Evolutionary conservation across 2,329 filamentous ascomycete species (phyloP).

Genomic region (Dothistroma pini): DNA sequence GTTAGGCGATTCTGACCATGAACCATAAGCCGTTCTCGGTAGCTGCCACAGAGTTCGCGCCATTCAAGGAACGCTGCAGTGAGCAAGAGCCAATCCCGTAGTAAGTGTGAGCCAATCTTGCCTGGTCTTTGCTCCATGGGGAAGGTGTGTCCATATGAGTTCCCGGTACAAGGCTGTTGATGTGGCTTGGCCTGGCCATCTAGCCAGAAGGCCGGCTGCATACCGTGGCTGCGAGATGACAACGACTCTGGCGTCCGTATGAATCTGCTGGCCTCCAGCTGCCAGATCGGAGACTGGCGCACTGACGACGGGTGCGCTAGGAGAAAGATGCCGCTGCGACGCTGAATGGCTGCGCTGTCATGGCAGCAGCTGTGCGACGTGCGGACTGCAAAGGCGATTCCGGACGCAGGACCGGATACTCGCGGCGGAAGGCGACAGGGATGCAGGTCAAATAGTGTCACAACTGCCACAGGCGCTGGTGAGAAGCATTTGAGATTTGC

Average conservation of each 20-base stretch:
- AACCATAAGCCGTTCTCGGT: constrained; percentile 19
- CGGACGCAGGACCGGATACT: neutral
- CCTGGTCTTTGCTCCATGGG: constrained; percentile 14
- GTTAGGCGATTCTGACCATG: constrained; percentile 1
- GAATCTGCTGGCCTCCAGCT: constrained; percentile 14
- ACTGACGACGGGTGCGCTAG: constrained; percentile 18
- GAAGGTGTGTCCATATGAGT: constrained; percentile 6
- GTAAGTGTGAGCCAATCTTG: constrained; percentile 25
- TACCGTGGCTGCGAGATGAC: neutral
- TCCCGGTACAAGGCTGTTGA: constrained; percentile 19
- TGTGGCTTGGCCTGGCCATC: constrained; percentile 18
- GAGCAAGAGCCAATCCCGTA: constrained; percentile 16
- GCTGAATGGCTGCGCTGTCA: constrained; percentile 17
- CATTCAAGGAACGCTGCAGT: constrained; percentile 19
- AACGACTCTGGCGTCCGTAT: constrained; percentile 14
- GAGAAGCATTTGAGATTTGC: constrained; percentile 15
- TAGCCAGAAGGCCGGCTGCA: neutral
- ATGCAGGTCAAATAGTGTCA: neutral
- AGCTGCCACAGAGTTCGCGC: constrained; percentile 23
- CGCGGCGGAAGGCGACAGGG: neutral
- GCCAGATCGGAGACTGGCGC: constrained; percentile 4
- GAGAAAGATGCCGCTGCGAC: constrained; percentile 20
- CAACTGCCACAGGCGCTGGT: neutral
- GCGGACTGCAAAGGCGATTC: neutral
- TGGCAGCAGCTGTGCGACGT: neutral